Percentiles rank a stretch among this genome's conserved stretches.
These are phyloP conservation scores for Verticillium klebahnii DNA, from an alignment of 2,329 filamentous ascomycete genomes.

Conservation along the genomic window DNA sequence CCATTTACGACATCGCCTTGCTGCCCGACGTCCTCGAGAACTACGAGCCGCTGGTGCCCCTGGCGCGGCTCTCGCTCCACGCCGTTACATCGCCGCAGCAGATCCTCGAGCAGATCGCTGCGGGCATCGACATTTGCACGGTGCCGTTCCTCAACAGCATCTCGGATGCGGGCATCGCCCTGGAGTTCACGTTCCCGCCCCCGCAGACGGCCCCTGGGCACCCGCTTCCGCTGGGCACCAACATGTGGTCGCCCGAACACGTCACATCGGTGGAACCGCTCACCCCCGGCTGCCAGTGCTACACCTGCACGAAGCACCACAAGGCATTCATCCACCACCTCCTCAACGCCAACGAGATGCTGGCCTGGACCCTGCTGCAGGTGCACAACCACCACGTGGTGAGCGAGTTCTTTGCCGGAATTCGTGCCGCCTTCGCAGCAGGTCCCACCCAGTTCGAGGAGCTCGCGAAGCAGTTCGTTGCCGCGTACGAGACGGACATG, in stretches of 20 bases:
- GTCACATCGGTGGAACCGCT: constrained; percentile 61
- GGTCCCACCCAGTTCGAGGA: constrained; percentile 26
- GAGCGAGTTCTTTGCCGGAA: constrained; percentile 64
- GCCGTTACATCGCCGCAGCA: constrained; percentile 68
- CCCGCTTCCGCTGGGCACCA: constrained; percentile 58
- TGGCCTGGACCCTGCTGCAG: constrained; percentile 89
- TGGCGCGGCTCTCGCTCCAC: constrained; percentile 74
- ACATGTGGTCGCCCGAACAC: constrained; percentile 69
- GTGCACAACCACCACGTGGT: constrained; percentile 82
- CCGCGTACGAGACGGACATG: constrained; percentile 63
- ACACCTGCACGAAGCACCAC: constrained; percentile 79
- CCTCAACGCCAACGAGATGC: constrained; percentile 88
- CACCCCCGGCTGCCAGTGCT: constrained; percentile 64
- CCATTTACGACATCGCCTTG: constrained; percentile 71
- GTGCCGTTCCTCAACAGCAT: constrained; percentile 68
- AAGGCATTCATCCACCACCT: constrained; percentile 85
- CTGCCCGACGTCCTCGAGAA: constrained; percentile 60
- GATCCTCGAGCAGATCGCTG: constrained; percentile 67
- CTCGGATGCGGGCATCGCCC: constrained; percentile 81
- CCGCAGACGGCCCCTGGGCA: constrained; percentile 9
- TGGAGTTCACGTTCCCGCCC: constrained; percentile 71
- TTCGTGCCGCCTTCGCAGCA: constrained; percentile 50
- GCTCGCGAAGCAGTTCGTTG: constrained; percentile 56
- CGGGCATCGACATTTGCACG: constrained; percentile 77
- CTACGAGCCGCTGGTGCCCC: constrained; percentile 45